phyloP scores from a whole-genome alignment of 257 asterid genomes.

The Nicotiana tabacum region DNA sequence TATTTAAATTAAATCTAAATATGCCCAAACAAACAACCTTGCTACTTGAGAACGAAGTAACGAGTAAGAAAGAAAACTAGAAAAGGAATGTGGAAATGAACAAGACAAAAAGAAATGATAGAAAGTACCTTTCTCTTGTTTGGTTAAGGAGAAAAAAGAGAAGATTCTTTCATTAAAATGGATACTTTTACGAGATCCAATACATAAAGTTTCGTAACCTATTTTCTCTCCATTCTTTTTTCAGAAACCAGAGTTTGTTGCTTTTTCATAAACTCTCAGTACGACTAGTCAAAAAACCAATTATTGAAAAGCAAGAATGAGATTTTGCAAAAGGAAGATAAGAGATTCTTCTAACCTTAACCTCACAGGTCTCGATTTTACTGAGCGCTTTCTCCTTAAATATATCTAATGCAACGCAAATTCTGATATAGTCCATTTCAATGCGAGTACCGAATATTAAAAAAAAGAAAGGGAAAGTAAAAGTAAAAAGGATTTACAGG shows the following conservation, averaged over 20 bases:
- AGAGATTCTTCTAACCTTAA: too few species aligned
- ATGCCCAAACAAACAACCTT: neutral
- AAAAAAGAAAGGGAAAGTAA: too few species aligned
- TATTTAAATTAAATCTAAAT: neutral
- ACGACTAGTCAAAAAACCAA: neutral
- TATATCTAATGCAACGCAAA: too few species aligned
- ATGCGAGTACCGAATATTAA: too few species aligned
- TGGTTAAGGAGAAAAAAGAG: neutral
- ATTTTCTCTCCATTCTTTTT: neutral
- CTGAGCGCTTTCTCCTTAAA: too few species aligned
- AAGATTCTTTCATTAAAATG: neutral
- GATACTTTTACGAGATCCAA: neutral
- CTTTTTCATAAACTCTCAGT: neutral
- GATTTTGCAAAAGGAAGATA: neutral
- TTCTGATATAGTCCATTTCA: too few species aligned
- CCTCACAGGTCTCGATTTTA: too few species aligned
- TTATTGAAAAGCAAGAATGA: neutral
- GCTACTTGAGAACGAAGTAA: neutral
- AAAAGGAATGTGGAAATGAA: neutral
- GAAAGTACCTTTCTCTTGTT: neutral
- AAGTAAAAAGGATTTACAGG: too few species aligned
- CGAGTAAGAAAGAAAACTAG: neutral
- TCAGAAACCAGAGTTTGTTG: neutral
- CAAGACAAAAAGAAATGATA: neutral
- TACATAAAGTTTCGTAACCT: neutral